Evolutionary conservation across 495 filamentous ascomycete species (phyloP), one percentile per base, ranked within the genome.

Genomic region (Penicillium arizonense): DNA sequence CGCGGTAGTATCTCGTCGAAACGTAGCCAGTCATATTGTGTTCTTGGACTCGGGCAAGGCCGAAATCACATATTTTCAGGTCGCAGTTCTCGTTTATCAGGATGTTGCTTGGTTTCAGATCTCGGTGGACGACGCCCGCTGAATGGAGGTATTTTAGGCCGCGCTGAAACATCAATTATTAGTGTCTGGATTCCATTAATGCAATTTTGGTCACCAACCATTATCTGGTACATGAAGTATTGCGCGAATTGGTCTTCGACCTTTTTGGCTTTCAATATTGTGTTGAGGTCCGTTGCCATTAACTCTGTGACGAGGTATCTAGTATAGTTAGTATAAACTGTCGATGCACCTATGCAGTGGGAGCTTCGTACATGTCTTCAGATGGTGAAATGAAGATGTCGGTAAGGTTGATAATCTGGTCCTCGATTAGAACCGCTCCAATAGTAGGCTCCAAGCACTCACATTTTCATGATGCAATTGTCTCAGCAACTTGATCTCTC

Each of bases 21-120:
- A 98, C 94, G 60, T 98, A 98, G 67, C 94, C 94, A 34, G 94
- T 98, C 94, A 98, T 98, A 72, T 96, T 91, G 12, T 88, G 88
- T 61, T 98, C 94, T 71, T 97, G 94, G 62, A 97, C 92, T 63
- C 94, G 89, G 35, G 94, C 94, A 37, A 98, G 79, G 44, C 94
- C 94, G 61, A 98, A 98, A 71, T 98, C 94, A 80, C 94, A 98
- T 68, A 98, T 98, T 75, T 97, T 98, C 36, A 98, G 77, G 69
- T 98, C 94, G 71, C 94, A 98, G 65, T 98, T 98, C 71, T 98
- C 94, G 71, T 98, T 98, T 72, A 98, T 88, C 30, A 98, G 79
- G 63, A 98, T 98, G 70, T 98, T 98, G 77, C 89, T 94, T 24
- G 94, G 94, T 70, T 98, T 98, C 42, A 98, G 80, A 63, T 98